A percentile compares a stretch with the other conserved stretches of the same genome.
These are phyloP conservation scores for Tetrahymena elliotti DNA, from an alignment of 73 alveolate species.

Conservation along the genomic window DNA sequence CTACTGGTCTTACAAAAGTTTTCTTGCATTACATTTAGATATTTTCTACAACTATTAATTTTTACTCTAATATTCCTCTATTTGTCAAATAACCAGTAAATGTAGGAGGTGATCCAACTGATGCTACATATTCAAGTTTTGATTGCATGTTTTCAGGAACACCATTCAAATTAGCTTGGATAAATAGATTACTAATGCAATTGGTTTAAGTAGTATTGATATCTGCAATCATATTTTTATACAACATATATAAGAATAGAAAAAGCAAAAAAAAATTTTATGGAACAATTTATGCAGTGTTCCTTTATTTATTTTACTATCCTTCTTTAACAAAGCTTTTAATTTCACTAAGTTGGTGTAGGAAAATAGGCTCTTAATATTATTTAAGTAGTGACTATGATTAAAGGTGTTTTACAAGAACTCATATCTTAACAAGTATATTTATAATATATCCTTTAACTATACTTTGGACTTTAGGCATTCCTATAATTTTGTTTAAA, in stretches of 20 bases:
- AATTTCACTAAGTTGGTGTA: neutral
- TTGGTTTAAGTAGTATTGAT: neutral
- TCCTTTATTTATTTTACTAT: neutral
- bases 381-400: neutral
- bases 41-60: neutral
- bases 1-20: neutral
- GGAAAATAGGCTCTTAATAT: neutral
- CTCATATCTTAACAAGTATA: neutral
- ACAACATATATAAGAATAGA: neutral
- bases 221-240: neutral
- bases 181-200: neutral
- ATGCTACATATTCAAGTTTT: neutral
- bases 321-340: neutral
- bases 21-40: neutral
- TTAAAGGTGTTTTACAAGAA: neutral
- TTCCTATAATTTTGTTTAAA: neutral
- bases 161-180: neutral
- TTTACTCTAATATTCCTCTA: neutral
- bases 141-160: neutral
- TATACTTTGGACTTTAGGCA: neutral
- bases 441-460: neutral
- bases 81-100: neutral
- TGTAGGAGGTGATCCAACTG: neutral
- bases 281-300: neutral
- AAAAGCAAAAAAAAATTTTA: neutral